Base-by-base conservation (phyloP, 2,329 filamentous ascomycete genomes). In the Colletotrichum sp. region DNA sequence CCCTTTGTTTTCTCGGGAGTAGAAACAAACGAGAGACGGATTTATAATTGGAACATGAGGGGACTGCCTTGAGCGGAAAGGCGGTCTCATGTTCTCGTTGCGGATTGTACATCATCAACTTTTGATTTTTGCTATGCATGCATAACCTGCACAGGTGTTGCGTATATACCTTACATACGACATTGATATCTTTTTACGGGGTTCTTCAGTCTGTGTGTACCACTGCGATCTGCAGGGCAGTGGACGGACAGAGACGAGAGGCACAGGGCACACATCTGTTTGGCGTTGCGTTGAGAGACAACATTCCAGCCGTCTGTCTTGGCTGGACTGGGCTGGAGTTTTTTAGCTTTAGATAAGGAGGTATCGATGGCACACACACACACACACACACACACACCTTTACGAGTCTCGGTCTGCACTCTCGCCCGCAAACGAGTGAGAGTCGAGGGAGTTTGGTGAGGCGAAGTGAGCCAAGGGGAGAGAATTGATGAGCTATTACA, bases 211-310 rank as follows among this genome's bases (percentile, higher is more conserved):
- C 24, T 63, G 57, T 48, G 57, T 48, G 65, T 67, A 18, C 67
- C 55, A 60, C 34, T 36, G 28, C 57, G 26, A 71, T 69, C 65
- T 65, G 70, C 59, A 76, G 71, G 70, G 59, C 59, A 28, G 59
- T 28, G 65, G 43, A 74, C 59, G 34, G 67, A 36, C 57, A 60
- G 12, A 57, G 21, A n/a, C 36, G 59, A 30, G 26, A 57, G 43
- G 52, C 43, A n/a, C 59, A 43, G 39, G 39, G 43, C 68, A 71
- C 67, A 30, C 10, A 32, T 68, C 30, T 39, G 15, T 73, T 60
- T 76, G 74, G 74, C 74, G 74, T 69, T 67, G 65, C 72, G 74
- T 76, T 76, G 74, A 74, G 74, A 76, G 70, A 76, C 74, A 76
- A 74, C 70, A 76, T 76, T 76, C 74, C 71, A 60, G 71, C 64